These are phyloP conservation scores for Gentiana straminea DNA, from an alignment of 257 asterid genomes.

Conservation along the genomic window DNA sequence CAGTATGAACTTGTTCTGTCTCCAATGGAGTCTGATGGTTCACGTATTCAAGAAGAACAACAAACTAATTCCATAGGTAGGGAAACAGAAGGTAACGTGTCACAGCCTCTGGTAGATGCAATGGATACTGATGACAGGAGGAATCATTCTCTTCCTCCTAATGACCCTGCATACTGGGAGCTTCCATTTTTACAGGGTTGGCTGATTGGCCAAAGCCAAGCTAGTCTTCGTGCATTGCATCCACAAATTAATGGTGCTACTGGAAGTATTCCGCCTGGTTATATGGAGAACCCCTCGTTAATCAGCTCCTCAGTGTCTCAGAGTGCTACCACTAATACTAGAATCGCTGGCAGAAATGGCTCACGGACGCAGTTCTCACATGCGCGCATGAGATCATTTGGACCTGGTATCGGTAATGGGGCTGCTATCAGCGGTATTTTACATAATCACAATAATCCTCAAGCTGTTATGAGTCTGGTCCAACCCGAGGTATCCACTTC, in stretches of 20 bases:
- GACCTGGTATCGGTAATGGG: slow-evolving; percentile 38
- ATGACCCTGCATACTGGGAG: slow-evolving; percentile 90
- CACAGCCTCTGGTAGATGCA: slow-evolving; percentile 44
- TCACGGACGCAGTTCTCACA: slow-evolving; percentile 59
- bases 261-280: slow-evolving; percentile 24
- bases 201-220: slow-evolving; percentile 95
- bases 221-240: slow-evolving; percentile 52
- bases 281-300: slow-evolving; percentile 35
- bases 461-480: slow-evolving; percentile 50
- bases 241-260: slow-evolving; percentile 42
- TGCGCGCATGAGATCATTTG: slow-evolving; percentile 30
- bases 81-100: slow-evolving; percentile 31
- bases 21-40: slow-evolving; percentile 45
- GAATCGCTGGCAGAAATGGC: slow-evolving; percentile 60
- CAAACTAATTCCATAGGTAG: slow-evolving; percentile 32
- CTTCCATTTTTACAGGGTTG: slow-evolving; percentile 93
- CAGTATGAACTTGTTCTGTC: slow-evolving; percentile 84
- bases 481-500: slow-evolving; percentile 84
- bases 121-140: slow-evolving; percentile 74
- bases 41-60: slow-evolving; percentile 50
- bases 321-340: slow-evolving; percentile 28
- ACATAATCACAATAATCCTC: slow-evolving; percentile 42
- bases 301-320: slow-evolving; percentile 33
- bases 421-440: slow-evolving; percentile 33
- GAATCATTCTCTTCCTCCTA: slow-evolving; percentile 64